Base-by-base conservation (phyloP, 1,139 yeast species). In the Candida sanyaensis region DNA sequence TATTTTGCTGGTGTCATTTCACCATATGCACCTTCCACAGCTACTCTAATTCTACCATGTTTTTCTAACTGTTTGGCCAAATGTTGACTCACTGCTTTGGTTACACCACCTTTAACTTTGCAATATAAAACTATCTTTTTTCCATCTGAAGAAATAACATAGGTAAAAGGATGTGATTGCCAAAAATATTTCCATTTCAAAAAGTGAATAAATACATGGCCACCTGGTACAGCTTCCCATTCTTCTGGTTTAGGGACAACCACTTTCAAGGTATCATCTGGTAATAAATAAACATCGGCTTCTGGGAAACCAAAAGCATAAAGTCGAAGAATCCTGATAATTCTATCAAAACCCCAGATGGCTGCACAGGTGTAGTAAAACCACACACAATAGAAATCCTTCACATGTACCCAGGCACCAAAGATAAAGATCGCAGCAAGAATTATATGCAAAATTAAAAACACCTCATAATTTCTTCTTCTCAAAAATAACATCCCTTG, bases 161-260 rank as follows among this genome's bases (percentile, higher is more conserved):
- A 70, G 0, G 77, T 69, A 51, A 73, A 73, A 6, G 78, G 78
- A 55, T 73, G 78, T 2, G 76, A 70, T 53, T 73, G 78, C 75
- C 75, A 73, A 55, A 73, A 73, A 48, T 64, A 64, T 13, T 60
- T 47, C 5, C 67, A 67, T 43, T 60, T 61, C 37, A 77, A 50
- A 57, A 80, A 78, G 53, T 77, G 73, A 32, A 80, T 65, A 48
- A 74, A 80, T 1, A 80, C 83, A 57, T 78, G 81, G 2, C 81
- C 78, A 32, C 84, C 84, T 10, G 81, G 80, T 42, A 64, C 57
- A 1, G 75, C 59, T 29, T 65, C 61, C 80, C 81, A 78, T 50
- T 64, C 56, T 1, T 52, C 55, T 12, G 80, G 78, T 43, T 63
- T 73, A 1, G 78, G 75, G 1, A 77, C 66, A 5, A 63, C 56